Conservation (phyloP, 257 asterid species). For the Echium plantagineum region DNA sequence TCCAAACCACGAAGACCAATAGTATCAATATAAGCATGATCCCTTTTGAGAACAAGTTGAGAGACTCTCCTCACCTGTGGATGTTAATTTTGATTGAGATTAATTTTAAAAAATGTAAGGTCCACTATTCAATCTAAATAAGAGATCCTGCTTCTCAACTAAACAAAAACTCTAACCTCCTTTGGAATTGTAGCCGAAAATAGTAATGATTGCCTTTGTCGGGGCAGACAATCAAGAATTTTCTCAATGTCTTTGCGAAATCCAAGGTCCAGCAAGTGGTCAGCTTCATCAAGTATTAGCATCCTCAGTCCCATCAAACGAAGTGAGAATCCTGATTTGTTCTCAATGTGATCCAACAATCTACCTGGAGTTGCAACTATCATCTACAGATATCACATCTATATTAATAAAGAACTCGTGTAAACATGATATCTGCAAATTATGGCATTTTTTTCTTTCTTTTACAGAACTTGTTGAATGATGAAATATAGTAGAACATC, state of each 20-base stretch:
- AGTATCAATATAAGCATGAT: conserved; percentile 67
- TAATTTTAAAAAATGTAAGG: neutral
- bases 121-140: neutral
- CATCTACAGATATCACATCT: conserved; percentile 42
- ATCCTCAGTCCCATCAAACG: conserved; percentile 82
- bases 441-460: neutral
- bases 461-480: neutral
- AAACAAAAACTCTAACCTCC: conserved; percentile 45
- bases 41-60: conserved; percentile 78
- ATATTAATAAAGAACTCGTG: neutral
- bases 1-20: conserved; percentile 65
- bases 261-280: conserved; percentile 75
- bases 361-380: conserved; percentile 96
- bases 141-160: neutral
- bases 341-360: conserved; percentile 87
- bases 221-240: conserved; percentile 88
- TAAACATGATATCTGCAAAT: neutral
- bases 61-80: conserved; percentile 85
- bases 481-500: neutral
- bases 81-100: neutral
- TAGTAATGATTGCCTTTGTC: conserved; percentile 71
- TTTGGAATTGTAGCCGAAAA: conserved; percentile 81
- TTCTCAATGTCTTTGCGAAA: conserved; percentile 87
- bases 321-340: conserved; percentile 78
- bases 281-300: conserved; percentile 95